These are phyloP conservation scores for Gossypium rotundifolium DNA, from an alignment of 345 rosid species.

Conservation along the genomic window DNA sequence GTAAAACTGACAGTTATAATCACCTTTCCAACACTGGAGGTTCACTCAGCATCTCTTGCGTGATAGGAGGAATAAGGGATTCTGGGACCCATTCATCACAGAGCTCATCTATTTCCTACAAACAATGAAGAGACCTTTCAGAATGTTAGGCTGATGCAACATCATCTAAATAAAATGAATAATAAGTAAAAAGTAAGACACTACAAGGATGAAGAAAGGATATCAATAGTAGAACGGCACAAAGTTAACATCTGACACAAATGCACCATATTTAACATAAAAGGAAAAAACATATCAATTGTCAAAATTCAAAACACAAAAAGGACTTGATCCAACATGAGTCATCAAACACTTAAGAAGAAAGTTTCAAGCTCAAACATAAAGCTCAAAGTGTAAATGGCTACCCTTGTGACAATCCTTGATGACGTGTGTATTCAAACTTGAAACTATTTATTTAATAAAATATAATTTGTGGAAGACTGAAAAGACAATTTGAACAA, in stretches of 20 bases:
- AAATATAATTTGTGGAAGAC: background rate
- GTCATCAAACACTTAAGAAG: background rate
- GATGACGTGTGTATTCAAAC: background rate
- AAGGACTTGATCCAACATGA: background rate
- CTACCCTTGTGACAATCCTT: background rate
- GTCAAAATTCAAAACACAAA: background rate
- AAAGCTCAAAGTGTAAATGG: background rate
- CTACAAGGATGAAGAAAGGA: background rate
- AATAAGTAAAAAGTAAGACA: background rate
- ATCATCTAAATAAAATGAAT: background rate
- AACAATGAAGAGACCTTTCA: slow-evolving; percentile 14
- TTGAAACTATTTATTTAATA: background rate
- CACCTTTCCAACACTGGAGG: slow-evolving; percentile 89
- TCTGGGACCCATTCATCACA: slow-evolving; percentile 97
- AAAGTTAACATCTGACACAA: background rate
- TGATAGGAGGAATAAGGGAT: slow-evolving; percentile 73
- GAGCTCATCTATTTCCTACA: slow-evolving; percentile 90
- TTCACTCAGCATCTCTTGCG: slow-evolving; percentile 58
- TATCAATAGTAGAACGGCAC: background rate
- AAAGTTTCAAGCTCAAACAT: background rate
- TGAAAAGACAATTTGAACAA: background rate
- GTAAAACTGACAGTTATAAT: slow-evolving; percentile 4
- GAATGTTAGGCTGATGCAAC: background rate
- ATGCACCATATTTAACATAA: background rate
- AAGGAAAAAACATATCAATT: background rate